A percentile compares a stretch with the other conserved stretches of the same genome.
phyloP scores from a whole-genome alignment of 2,329 filamentous ascomycete species.

The Paracoccidioides lutzii region DNA sequence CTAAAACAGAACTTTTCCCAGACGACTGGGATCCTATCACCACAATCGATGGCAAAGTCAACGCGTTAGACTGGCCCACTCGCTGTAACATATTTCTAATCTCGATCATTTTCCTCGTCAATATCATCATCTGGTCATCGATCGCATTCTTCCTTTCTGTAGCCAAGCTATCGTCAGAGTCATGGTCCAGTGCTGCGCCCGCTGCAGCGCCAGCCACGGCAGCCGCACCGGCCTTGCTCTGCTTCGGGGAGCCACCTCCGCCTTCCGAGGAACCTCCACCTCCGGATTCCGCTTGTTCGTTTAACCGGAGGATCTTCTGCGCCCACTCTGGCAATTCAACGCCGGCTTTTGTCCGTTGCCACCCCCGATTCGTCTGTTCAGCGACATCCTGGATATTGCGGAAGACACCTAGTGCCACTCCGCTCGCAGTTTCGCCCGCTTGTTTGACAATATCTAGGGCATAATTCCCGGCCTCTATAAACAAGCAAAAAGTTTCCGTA shows the following conservation, averaged over 20 bases:
- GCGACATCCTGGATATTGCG: conserved; percentile 61
- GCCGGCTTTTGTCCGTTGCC: conserved; percentile 70
- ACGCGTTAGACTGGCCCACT: conserved; percentile 77
- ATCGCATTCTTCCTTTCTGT: conserved; percentile 54
- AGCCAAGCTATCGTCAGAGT: conserved; percentile 43
- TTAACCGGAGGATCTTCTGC: conserved; percentile 53
- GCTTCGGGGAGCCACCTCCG: conserved; percentile 38
- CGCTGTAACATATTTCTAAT: conserved; percentile 83
- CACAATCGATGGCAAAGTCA: conserved; percentile 93
- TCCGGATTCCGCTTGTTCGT: conserved; percentile 46
- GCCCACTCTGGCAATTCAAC: conserved; percentile 66
- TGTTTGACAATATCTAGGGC: conserved; percentile 62
- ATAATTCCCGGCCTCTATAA: conserved; percentile 58
- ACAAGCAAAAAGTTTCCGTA: neutral
- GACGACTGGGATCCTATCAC: conserved; percentile 98
- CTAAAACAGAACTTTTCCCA: conserved; percentile 91
- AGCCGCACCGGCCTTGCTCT: conserved; percentile 43
- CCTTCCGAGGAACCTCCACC: conserved; percentile 32
- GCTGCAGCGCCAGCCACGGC: conserved; percentile 57
- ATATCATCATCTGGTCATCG: conserved; percentile 98
- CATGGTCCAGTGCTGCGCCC: conserved; percentile 65
- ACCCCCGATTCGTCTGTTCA: conserved; percentile 65
- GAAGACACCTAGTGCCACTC: conserved; percentile 56
- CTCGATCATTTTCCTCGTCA: conserved; percentile 99
- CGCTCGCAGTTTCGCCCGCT: conserved; percentile 58